These are phyloP conservation scores for Saccharomycopsis schoenii DNA, from an alignment of 805 yeast species.

Conservation along the genomic window DNA sequence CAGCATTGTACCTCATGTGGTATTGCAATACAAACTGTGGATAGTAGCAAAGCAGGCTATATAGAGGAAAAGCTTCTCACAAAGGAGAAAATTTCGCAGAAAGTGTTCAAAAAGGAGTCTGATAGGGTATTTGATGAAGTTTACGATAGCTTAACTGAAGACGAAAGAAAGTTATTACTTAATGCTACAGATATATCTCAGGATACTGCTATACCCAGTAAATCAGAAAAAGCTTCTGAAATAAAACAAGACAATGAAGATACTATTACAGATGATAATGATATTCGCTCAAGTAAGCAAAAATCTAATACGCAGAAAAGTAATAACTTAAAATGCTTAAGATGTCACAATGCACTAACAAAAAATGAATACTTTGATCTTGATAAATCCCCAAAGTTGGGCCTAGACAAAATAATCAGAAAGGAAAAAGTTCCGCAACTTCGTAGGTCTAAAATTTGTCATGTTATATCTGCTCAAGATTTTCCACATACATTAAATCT, in stretches of 20 bases:
- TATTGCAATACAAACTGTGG: constrained; percentile 34
- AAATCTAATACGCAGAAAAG: background rate
- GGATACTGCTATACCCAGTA: background rate
- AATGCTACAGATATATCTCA: constrained; percentile 1
- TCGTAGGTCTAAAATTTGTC: constrained; percentile 33
- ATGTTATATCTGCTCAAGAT: constrained; percentile 48
- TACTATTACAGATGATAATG: background rate
- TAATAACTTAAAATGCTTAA: background rate
- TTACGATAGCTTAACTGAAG: constrained; percentile 7
- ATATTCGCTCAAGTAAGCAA: background rate
- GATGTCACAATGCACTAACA: constrained; percentile 4
- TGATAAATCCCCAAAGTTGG: constrained; percentile 22
- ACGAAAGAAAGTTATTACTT: constrained; percentile 1
- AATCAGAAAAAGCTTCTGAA: background rate
- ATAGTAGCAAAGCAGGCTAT: constrained; percentile 34
- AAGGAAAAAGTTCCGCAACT: background rate
- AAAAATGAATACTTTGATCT: constrained; percentile 30
- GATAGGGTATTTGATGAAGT: constrained; percentile 5
- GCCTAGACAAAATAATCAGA: background rate
- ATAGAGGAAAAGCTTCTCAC: background rate
- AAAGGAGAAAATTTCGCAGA: background rate
- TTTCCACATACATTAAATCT: constrained; percentile 46
- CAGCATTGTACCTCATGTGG: constrained; percentile 49
- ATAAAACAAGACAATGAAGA: too few relatives aligned
- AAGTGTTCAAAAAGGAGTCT: background rate